A percentile compares a stretch with the other conserved stretches of the same genome.
phyloP scores from a whole-genome alignment of 257 asterid genomes.

The Solanum verrucosum region DNA sequence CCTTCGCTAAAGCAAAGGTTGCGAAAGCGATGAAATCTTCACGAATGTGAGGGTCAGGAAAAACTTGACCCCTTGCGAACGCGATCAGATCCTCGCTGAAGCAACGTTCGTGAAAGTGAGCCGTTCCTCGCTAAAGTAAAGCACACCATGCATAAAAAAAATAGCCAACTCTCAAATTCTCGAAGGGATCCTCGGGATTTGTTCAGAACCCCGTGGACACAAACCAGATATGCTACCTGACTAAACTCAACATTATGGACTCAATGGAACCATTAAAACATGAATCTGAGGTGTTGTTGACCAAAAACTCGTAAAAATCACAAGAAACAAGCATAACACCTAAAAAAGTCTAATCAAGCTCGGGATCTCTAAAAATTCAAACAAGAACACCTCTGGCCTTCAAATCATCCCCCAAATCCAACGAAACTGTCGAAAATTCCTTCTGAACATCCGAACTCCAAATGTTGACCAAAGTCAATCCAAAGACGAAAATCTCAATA shows the following conservation, averaged over 20 bases:
- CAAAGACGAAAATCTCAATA: too few species aligned
- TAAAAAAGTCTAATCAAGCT: not conserved
- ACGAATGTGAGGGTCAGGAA: not conserved
- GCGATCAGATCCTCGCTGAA: too few species aligned
- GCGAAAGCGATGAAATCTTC: not conserved
- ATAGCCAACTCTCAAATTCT: not conserved
- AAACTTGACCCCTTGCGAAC: not conserved
- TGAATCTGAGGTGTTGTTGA: not conserved
- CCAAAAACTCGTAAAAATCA: not conserved
- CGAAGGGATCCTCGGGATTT: not conserved
- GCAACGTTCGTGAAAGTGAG: not conserved
- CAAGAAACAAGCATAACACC: not conserved
- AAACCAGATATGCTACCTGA: not conserved
- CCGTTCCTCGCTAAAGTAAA: not conserved
- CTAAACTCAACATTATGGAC: not conserved
- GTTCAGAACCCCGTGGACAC: not conserved
- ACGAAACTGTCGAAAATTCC: too few species aligned
- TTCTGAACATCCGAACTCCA: not conserved
- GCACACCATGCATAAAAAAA: not conserved
- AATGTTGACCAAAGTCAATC: not conserved
- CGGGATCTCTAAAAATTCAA: not conserved
- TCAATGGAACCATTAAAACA: too few species aligned
- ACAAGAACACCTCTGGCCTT: not conserved
- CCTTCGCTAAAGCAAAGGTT: not conserved
- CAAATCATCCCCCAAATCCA: not conserved